Base-by-base conservation (phyloP, 768 basidiomycete genomes). In the Mycena floridula region DNA sequence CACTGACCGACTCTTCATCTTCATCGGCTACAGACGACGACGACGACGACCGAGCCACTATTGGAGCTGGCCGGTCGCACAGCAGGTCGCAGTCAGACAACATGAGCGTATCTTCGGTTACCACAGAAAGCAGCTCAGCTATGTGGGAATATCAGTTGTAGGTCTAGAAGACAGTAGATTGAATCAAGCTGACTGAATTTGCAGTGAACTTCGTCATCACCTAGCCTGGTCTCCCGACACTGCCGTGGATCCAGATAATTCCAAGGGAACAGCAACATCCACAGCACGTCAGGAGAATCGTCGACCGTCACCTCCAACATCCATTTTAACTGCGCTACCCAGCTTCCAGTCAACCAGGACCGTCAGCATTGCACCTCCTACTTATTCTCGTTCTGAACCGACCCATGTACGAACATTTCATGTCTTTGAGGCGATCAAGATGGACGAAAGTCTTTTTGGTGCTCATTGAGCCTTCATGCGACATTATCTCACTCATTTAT, bases 331-430 rank as follows among this genome's bases (percentile, higher is more conserved):
- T 13, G 18, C 18, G 9, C 38, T 22, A 20, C 38, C 38, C 5
- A 39, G 38, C 22, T 39, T 39, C 38, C 18, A 20, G 22, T 39
- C 38, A 13, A 20, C n/a, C 24, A 43, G 40, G 20, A 42, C 39
- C 24, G 37, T 30, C 27, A 48, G 47, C 22, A 43, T 43, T 23
- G 45, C 49, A 5, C 59, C 57, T 32, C 59, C 57, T 7, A 42
- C 38, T 40, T 60, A 60, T 37, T 55, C 57, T 7, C 46, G 48
- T 16, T 44, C 52, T 12, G 59, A 59, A 40, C 44, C 55, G 22
- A 57, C 56, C 12, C 57, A 57, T 44, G 53, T 59, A n/a, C 47
- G 59, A 28, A 56, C 54, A 2, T 59, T 58, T 40, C 55, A 52
- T 20, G 57, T 60, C 9, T 59, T 50, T 35, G 57, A 60, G 43